Percentiles rank a stretch among this genome's conserved stretches.
These are phyloP conservation scores for Tricholoma sp. DNA, from an alignment of 768 basidiomycete species.

Conservation along the genomic window DNA sequence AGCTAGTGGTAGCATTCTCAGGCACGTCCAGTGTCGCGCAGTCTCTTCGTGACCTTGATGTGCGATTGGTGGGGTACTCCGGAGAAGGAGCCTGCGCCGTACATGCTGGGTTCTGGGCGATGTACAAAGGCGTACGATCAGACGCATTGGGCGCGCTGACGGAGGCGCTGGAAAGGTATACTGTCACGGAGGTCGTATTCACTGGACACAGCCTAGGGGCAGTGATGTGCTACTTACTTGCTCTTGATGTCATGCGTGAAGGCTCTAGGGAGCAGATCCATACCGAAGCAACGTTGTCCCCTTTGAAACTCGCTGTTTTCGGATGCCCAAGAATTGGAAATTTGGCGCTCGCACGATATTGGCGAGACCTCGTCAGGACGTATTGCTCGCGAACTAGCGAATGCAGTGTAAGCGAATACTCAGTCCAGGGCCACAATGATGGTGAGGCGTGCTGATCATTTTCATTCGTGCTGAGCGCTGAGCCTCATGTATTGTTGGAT, in stretches of 20 bases:
- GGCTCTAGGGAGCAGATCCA: not conserved
- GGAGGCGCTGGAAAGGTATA: not conserved
- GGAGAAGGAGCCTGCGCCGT: not conserved
- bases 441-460: not conserved
- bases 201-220: not conserved
- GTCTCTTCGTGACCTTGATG: not conserved
- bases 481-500: not conserved
- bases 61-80: not conserved
- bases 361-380: not conserved
- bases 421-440: not conserved
- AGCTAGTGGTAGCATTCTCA: not conserved
- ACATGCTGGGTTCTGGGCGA: slow-evolving; percentile 1
- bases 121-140: not conserved
- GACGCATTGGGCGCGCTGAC: not conserved
- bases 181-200: not conserved
- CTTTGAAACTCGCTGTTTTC: not conserved
- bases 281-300: not conserved
- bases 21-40: not conserved
- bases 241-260: not conserved
- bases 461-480: not conserved
- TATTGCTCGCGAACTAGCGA: not conserved
- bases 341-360: not conserved
- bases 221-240: not conserved
- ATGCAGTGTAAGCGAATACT: not conserved
- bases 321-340: not conserved